phyloP scores from a whole-genome alignment of 257 asterid genomes.

The Solanum chaucha region DNA sequence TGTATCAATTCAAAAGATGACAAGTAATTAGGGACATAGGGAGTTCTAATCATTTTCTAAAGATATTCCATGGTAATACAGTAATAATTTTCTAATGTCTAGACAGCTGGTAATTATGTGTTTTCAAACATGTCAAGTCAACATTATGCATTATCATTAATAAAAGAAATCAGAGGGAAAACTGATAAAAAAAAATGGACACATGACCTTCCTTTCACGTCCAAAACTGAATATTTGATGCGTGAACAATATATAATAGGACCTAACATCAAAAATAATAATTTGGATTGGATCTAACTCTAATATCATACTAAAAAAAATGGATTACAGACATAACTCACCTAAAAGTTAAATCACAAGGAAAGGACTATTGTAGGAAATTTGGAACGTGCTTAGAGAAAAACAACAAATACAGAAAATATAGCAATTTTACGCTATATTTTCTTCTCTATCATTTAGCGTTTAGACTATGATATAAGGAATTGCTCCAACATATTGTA shows the following conservation, averaged over 20 bases:
- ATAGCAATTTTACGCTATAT: background rate
- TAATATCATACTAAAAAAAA: background rate
- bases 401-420: too few relatives aligned
- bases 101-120: background rate
- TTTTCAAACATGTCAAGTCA: background rate
- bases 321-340: background rate
- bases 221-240: background rate
- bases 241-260: too few relatives aligned
- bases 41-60: background rate
- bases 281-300: rapidly evolving
- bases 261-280: rapidly evolving
- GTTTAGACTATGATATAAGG: background rate
- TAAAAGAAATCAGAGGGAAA: background rate
- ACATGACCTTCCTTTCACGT: background rate
- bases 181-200: background rate
- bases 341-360: background rate
- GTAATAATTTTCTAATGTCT: background rate
- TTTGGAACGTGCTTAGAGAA: background rate
- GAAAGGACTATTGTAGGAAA: too few relatives aligned
- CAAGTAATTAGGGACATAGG: rapidly evolving
- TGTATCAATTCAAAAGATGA: too few relatives aligned
- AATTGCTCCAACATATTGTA: background rate
- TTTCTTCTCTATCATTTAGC: background rate
- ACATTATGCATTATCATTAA: background rate
- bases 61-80: background rate